Conservation (phyloP, 345 rosid species). For the Microcos paniculata region DNA sequence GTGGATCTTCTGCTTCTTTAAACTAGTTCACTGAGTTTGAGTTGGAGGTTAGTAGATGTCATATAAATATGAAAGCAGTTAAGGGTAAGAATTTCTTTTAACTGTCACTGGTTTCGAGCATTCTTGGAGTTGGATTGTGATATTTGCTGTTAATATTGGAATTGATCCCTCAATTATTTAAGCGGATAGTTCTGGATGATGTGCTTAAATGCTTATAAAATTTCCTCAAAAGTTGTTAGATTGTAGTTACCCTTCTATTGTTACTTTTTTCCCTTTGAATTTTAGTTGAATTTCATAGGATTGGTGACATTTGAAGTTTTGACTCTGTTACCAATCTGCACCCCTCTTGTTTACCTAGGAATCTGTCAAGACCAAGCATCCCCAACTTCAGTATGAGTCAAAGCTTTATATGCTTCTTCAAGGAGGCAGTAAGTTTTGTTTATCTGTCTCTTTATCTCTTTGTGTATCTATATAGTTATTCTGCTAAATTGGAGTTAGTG, state of each 20-base stretch:
- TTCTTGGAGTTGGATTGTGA: neutral
- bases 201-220: neutral
- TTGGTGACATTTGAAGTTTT: neutral
- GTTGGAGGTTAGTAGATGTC: neutral
- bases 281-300: neutral
- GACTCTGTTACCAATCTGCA: neutral
- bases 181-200: neutral
- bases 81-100: neutral
- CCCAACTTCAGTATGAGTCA: constrained; percentile 78
- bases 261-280: neutral
- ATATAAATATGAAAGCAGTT: neutral
- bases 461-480: neutral
- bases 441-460: neutral
- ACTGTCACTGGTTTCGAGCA: neutral
- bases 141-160: neutral
- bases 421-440: constrained; percentile 61
- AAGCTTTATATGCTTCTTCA: constrained; percentile 74
- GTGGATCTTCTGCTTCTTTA: neutral
- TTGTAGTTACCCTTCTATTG: neutral
- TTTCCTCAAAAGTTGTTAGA: neutral
- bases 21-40: neutral
- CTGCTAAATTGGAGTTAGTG: neutral
- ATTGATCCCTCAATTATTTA: neutral
- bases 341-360: constrained; percentile 34
- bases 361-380: constrained; percentile 76